A percentile compares a stretch with the other conserved stretches of the same genome.
These are phyloP conservation scores for Entrophospora sp. DNA, from an alignment of 192 early-diverging fungal genomes.

Conservation along the genomic window DNA sequence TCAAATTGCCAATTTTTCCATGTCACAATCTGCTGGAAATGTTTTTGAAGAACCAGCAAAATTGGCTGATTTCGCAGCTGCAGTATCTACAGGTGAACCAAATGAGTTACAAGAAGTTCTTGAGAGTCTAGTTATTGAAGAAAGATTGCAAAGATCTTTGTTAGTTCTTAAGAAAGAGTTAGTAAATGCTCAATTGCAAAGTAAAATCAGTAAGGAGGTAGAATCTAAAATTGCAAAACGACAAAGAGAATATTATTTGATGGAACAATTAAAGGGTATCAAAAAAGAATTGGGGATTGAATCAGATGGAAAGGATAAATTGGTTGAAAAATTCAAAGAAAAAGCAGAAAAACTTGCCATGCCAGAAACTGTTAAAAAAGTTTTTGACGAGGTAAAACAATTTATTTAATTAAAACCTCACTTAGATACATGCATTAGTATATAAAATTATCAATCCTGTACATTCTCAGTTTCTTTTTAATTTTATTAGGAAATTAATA, in stretches of 20 bases:
- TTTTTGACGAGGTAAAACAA: conserved; percentile 90
- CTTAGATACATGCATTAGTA: too few relatives aligned
- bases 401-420: too few relatives aligned
- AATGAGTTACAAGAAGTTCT: conserved; percentile 87
- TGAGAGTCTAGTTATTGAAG: conserved; percentile 80
- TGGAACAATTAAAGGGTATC: conserved; percentile 99
- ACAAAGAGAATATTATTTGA: conserved; percentile 97
- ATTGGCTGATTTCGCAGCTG: conserved; percentile 95
- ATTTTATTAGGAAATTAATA: conserved; percentile 67
- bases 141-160: conserved; percentile 85
- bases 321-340: conserved; percentile 89
- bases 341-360: conserved; percentile 76
- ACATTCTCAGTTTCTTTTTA: background rate
- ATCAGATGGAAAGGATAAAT: conserved; percentile 95
- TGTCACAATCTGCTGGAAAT: conserved; percentile 90
- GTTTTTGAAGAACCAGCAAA: conserved; percentile 92
- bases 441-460: too few relatives aligned
- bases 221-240: conserved; percentile 95
- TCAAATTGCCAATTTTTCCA: conserved; percentile 96
- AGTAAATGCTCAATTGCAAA: conserved; percentile 93
- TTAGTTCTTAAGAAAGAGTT: conserved; percentile 96
- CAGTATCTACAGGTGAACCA: conserved; percentile 89
- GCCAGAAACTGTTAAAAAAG: conserved; percentile 85
- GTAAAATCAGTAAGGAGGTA: conserved; percentile 95
- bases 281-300: conserved; percentile 98